phyloP scores from a whole-genome alignment of 192 early-diverging fungal species.

The Piromyces finnis region DNA sequence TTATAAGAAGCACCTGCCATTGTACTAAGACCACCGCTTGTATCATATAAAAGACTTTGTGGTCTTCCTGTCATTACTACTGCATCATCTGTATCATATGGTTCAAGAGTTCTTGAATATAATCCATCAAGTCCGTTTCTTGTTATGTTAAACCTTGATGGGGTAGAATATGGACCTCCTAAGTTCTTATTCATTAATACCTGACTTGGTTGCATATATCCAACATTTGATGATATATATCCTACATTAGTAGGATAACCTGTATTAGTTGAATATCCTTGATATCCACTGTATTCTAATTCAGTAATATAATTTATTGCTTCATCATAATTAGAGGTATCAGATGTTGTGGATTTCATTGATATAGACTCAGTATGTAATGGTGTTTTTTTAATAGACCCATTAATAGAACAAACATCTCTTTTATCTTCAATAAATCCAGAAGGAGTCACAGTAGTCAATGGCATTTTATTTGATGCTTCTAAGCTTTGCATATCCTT shows the following conservation, averaged over 20 bases:
- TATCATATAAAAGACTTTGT: background rate
- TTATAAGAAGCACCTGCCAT: too few relatives aligned
- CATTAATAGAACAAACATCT: background rate
- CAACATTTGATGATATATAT: too few relatives aligned
- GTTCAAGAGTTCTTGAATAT: background rate
- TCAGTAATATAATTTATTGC: background rate
- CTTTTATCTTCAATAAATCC: background rate
- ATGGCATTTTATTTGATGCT: background rate
- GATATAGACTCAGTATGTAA: background rate
- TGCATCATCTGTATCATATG: background rate
- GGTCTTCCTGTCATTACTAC: background rate
- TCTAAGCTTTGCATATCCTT: background rate
- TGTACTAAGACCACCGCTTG: background rate
- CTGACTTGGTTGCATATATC: background rate
- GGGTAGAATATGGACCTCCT: background rate
- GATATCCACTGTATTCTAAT: background rate
- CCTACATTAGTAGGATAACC: too few relatives aligned
- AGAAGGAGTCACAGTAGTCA: background rate
- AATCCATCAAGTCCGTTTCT: background rate
- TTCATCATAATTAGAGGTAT: background rate
- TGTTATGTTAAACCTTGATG: background rate
- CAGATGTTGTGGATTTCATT: background rate
- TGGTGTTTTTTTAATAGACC: background rate
- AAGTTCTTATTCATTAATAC: background rate
- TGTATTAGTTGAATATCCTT: background rate